Conservation (phyloP, 2,329 filamentous ascomycete species). For the Emergomyces orientalis region DNA sequence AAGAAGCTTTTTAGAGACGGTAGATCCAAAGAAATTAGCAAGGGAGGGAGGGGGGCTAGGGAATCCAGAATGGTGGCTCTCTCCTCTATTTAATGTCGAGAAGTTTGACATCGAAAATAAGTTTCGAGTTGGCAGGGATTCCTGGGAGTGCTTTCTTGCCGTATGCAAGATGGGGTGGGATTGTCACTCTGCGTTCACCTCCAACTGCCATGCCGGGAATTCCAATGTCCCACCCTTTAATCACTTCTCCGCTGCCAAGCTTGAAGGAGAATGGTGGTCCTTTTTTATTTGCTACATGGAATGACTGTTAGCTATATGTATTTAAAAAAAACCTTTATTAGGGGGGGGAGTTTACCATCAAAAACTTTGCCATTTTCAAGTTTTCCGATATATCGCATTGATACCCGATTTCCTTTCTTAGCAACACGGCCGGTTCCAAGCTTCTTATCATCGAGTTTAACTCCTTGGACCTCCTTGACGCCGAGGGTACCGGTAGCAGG, state of each 20-base stretch:
- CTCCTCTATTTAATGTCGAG: conserved; percentile 65
- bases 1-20: conserved; percentile 1
- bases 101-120: conserved; percentile 87
- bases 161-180: conserved; percentile 81
- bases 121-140: conserved; percentile 82
- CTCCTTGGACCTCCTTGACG: conserved; percentile 73
- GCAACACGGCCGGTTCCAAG: conserved; percentile 70
- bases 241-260: conserved; percentile 87
- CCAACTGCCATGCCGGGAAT: conserved; percentile 85
- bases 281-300: conserved; percentile 79
- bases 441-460: conserved; percentile 94
- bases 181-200: conserved; percentile 83
- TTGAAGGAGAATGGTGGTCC: conserved; percentile 96
- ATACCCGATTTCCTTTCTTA: conserved; percentile 83
- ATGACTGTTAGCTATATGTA: conserved; percentile 7
- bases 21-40: neutral
- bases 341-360: conserved; percentile 58
- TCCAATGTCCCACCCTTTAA: conserved; percentile 98
- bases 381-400: conserved; percentile 98
- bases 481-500: conserved; percentile 51
- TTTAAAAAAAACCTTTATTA: neutral
- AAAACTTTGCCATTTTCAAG: conserved; percentile 90
- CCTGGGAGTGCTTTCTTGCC: conserved; percentile 73
- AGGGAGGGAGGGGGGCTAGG: neutral
- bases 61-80: neutral